These are phyloP conservation scores for Collybiopsis confluens DNA, from an alignment of 768 basidiomycete genomes.

Conservation along the genomic window DNA sequence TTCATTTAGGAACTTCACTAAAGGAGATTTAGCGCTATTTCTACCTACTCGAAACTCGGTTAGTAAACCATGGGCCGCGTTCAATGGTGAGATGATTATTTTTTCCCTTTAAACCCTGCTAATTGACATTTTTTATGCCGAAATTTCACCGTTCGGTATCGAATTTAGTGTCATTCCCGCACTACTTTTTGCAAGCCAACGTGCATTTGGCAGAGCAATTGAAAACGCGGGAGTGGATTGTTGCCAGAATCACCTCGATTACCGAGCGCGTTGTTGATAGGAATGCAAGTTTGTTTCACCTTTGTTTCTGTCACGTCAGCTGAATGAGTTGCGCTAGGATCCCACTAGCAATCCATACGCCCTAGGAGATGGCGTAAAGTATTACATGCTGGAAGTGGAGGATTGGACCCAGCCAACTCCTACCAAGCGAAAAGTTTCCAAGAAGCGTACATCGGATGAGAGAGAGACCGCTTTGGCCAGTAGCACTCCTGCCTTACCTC, in stretches of 20 bases:
- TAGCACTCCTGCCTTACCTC: conserved; percentile 42
- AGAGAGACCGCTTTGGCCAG: conserved; percentile 24
- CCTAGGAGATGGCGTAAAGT: conserved; percentile 84
- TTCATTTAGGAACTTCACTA: conserved; percentile 91
- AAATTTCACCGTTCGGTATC: conserved; percentile 30
- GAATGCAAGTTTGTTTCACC: conserved; percentile 44
- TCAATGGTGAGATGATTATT: conserved; percentile 67
- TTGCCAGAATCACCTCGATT: conserved; percentile 86
- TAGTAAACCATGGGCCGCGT: conserved; percentile 96
- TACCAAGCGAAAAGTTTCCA: conserved; percentile 55
- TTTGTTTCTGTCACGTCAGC: neutral
- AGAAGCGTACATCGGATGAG: conserved; percentile 41
- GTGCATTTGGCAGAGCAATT: conserved; percentile 85
- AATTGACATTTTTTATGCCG: conserved; percentile 19
- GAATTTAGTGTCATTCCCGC: conserved; percentile 83
- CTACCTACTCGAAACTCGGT: conserved; percentile 93
- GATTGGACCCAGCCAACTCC: conserved; percentile 82
- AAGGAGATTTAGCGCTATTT: conserved; percentile 94
- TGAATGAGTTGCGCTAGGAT: conserved; percentile 35
- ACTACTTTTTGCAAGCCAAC: conserved; percentile 91
- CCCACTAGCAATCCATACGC: conserved; percentile 85
- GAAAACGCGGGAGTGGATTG: conserved; percentile 91
- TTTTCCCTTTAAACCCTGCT: neutral
- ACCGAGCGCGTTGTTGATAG: conserved; percentile 80
- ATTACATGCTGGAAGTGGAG: conserved; percentile 90